A percentile compares a stretch with the other conserved stretches of the same genome.
These are phyloP conservation scores for Blakeslea trispora DNA, from an alignment of 371 early-diverging fungal genomes.

Conservation along the genomic window DNA sequence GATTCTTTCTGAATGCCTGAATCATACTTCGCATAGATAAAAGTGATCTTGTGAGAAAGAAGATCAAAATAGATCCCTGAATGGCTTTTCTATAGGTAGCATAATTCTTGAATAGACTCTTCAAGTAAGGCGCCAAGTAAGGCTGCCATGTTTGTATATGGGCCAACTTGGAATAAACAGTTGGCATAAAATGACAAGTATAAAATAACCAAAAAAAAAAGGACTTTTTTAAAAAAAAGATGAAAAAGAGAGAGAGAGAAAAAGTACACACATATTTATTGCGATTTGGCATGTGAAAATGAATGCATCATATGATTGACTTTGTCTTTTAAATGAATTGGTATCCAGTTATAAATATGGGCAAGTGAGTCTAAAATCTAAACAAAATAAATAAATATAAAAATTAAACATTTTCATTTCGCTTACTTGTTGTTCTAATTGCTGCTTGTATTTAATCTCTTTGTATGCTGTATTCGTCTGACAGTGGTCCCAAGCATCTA, in stretches of 20 bases:
- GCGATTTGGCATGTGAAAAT: conserved; percentile 24
- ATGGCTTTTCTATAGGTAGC: conserved; percentile 45
- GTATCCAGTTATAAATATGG: conserved; percentile 11
- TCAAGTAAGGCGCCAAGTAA: conserved; percentile 27
- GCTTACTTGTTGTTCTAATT: conserved; percentile 60
- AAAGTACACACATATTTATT: conserved; percentile 2
- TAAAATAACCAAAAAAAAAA: conserved; percentile 5
- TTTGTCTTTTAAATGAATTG: conserved; percentile 10
- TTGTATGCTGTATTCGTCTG: conserved; percentile 47
- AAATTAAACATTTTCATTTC: too few species aligned
- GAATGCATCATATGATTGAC: conserved; percentile 11
- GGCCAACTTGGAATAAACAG: conserved; percentile 37
- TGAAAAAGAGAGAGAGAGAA: conserved; percentile 11
- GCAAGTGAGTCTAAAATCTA: conserved; percentile 17
- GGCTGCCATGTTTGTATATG: conserved; percentile 21
- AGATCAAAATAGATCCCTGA: conserved; percentile 42
- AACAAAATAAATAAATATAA: too few species aligned
- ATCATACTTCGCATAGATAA: conserved; percentile 31
- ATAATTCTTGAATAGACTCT: conserved; percentile 31
- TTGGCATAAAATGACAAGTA: too few species aligned
- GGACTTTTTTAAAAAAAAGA: too few species aligned
- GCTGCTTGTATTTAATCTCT: conserved; percentile 64
- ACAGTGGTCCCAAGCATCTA: conserved; percentile 44
- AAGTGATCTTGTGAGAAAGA: conserved; percentile 46
- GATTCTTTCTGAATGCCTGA: conserved; percentile 20